A percentile compares a stretch with the other conserved stretches of the same genome.
phyloP scores from a whole-genome alignment of 352 stramenopile genomes.

The Phytopythium mirpurense region DNA sequence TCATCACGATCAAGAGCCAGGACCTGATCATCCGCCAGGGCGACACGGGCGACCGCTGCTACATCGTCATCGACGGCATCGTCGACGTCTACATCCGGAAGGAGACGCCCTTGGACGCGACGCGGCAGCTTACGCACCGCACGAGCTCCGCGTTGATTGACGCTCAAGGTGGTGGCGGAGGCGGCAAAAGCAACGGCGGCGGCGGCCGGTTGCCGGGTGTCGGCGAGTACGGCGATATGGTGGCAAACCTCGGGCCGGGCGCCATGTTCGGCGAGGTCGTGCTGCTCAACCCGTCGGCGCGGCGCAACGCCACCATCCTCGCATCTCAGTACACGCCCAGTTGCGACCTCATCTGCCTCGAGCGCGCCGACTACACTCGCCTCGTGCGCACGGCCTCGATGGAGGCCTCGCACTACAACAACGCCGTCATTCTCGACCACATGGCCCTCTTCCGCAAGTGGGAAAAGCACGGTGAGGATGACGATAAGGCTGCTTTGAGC shows the following conservation, averaged over 20 bases:
- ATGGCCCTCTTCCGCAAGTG: slow-evolving; percentile 71
- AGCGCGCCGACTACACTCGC: slow-evolving; percentile 66
- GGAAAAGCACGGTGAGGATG: slow-evolving; percentile 50
- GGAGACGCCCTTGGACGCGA: slow-evolving; percentile 18
- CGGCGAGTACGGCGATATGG: slow-evolving; percentile 47
- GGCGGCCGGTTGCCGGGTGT: background rate
- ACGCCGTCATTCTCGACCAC: slow-evolving; percentile 67
- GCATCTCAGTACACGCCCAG: slow-evolving; percentile 55
- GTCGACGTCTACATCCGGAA: slow-evolving; percentile 71
- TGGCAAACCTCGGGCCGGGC: slow-evolving; percentile 57
- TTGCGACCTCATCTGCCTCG: slow-evolving; percentile 67
- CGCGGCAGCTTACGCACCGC: slow-evolving; percentile 9
- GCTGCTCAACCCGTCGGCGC: slow-evolving; percentile 55
- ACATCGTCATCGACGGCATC: slow-evolving; percentile 73
- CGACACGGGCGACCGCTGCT: slow-evolving; percentile 67
- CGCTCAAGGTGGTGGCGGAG: background rate
- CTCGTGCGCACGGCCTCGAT: slow-evolving; percentile 70
- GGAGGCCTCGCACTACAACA: slow-evolving; percentile 76
- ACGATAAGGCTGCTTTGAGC: background rate
- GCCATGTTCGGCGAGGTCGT: slow-evolving; percentile 79
- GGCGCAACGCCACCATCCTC: slow-evolving; percentile 65
- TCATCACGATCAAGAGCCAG: slow-evolving; percentile 48
- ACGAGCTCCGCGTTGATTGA: slow-evolving; percentile 14
- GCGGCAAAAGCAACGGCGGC: slow-evolving; percentile 22
- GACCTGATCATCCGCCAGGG: slow-evolving; percentile 64